These are phyloP conservation scores for Ambrosiella xylebori DNA, from an alignment of 2,329 filamentous ascomycete genomes.

Conservation along the genomic window DNA sequence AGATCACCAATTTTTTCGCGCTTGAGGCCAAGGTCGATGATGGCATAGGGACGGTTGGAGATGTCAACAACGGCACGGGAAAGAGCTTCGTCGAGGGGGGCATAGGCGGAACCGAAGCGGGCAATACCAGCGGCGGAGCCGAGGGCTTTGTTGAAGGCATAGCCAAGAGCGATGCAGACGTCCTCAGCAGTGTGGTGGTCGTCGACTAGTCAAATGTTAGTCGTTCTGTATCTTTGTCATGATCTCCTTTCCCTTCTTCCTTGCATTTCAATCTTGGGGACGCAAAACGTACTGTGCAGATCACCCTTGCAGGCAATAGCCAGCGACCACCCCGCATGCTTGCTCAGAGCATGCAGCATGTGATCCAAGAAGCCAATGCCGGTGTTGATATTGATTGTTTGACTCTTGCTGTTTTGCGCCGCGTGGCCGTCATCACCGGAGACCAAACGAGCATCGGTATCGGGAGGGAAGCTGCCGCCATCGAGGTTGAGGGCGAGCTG, in stretches of 20 bases:
- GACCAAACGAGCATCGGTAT: constrained; percentile 39
- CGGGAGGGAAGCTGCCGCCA: constrained; percentile 58
- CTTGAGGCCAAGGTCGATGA: constrained; percentile 68
- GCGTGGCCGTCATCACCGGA: constrained; percentile 48
- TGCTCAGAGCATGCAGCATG: constrained; percentile 93
- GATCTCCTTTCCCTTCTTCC: neutral
- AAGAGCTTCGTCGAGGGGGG: constrained; percentile 85
- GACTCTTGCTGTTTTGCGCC: constrained; percentile 64
- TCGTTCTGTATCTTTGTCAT: neutral
- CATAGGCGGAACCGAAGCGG: constrained; percentile 82
- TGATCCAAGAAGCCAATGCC: constrained; percentile 97
- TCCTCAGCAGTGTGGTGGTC: constrained; percentile 98
- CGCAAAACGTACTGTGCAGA: constrained; percentile 54
- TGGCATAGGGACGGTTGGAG: constrained; percentile 74
- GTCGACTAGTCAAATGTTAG: constrained; percentile 48
- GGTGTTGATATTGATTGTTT: constrained; percentile 75
- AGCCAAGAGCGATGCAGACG: constrained; percentile 76
- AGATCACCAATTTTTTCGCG: constrained; percentile 89
- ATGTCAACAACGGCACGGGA: constrained; percentile 89
- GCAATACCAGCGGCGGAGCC: constrained; percentile 64
- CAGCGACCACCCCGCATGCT: constrained; percentile 90
- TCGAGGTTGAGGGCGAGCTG: constrained; percentile 84
- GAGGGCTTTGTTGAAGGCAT: constrained; percentile 67
- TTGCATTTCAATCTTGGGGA: neutral
- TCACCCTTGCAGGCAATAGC: constrained; percentile 72